Conservation (phyloP, 1,284 basidiomycete genomes). For the Phlebopus sp. region DNA sequence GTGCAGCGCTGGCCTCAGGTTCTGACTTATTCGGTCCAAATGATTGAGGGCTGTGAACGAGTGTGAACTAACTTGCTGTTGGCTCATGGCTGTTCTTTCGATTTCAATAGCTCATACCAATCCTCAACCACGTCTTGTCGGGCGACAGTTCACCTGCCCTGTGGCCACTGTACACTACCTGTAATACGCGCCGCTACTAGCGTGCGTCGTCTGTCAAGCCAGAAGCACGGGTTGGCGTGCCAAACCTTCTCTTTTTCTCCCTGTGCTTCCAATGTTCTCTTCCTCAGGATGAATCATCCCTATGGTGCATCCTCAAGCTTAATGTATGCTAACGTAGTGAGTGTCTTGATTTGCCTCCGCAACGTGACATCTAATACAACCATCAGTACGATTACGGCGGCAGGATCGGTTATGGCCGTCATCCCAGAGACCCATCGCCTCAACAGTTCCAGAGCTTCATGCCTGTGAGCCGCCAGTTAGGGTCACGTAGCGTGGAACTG, state of each 20-base stretch:
- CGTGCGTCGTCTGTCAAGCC: not conserved
- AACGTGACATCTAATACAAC: not conserved
- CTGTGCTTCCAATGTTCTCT: slow-evolving; percentile 17
- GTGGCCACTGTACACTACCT: not conserved
- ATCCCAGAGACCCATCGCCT: slow-evolving; percentile 8
- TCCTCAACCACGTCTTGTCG: not conserved
- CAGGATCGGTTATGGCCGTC: not conserved
- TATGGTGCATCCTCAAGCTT: slow-evolving; percentile 29
- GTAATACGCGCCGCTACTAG: not conserved
- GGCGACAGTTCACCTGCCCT: not conserved
- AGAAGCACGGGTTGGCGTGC: not conserved
- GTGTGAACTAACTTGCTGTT: too few relatives aligned
- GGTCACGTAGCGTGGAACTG: not conserved
- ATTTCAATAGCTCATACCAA: too few relatives aligned
- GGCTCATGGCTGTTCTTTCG: too few relatives aligned
- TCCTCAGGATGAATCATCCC: slow-evolving; percentile 30
- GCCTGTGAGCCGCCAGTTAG: slow-evolving; percentile 19
- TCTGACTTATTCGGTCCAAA: too few relatives aligned
- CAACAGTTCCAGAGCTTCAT: slow-evolving; percentile 28
- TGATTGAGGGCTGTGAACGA: too few relatives aligned
- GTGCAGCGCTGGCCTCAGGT: not conserved
- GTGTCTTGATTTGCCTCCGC: slow-evolving; percentile 1
- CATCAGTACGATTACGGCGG: slow-evolving; percentile 8
- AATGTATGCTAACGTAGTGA: slow-evolving; percentile 24
- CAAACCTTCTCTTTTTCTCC: slow-evolving; percentile 1